Evolutionary conservation across 2,329 filamentous ascomycete species (phyloP), one percentile per base, ranked within the genome.

Genomic region (Penicillium capsulatum): DNA sequence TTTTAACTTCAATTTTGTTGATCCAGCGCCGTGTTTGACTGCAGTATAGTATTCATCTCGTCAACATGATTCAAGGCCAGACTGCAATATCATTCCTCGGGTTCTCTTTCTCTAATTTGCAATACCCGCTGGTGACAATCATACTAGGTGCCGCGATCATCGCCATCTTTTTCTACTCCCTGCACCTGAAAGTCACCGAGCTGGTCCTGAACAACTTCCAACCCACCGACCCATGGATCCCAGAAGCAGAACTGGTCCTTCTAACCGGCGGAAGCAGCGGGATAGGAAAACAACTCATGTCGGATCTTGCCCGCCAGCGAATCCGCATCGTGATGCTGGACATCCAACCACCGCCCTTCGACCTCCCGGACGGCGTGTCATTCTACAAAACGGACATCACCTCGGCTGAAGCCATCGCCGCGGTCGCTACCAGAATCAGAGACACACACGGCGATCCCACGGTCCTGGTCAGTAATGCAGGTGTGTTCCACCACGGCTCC

Each of bases 381-480:
- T 63, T 56, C 36, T 59, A 61, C 36, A 28, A 50, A n/a, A 42
- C 48, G 7, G 59, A 64, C 31, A 50, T 64, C 28, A 58, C 54
- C 9, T 58, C 50, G 2, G 15, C 48, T 0, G 16, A 36, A 1
- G 41, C 38, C 10, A 31, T 60, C 31, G 36, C 44, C 7, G 34
- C 41, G 10, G 50, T 58, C 1, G 67, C 63, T 4, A 30, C 42
- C 4, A 28, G 53, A 13, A 64, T 70, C 38, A 53, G 61, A 17
- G 32, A 45, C 2, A 40, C 53, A 9, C 51, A 64, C 19, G 67
- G 66, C 17, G 50, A 65, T 16, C 66, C 67, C 1, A 64, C 60
- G 8, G 62, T 70, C 14, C 45, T 71, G 13, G 59, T 71, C 47
- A 71, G 71, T 51, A 71, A 71, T 42, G 69, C 69, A 9, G 69